Evolutionary conservation across 768 basidiomycete genomes (phyloP).

Genomic region (Clitopilus passeckerianus): DNA sequence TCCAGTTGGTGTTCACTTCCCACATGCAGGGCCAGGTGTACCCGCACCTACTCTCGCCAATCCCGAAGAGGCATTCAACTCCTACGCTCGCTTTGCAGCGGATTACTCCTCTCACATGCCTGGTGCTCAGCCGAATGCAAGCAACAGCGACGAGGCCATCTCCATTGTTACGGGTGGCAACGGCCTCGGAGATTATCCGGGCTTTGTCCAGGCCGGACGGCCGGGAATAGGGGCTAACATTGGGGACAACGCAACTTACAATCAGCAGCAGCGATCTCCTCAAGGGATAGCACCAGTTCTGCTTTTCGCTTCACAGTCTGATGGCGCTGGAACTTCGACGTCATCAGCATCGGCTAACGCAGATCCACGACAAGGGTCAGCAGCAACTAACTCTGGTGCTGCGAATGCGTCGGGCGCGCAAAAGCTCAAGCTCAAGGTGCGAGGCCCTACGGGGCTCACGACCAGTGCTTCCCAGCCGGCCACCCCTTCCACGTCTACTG

Average conservation of each 20-base stretch:
- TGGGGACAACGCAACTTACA: neutral
- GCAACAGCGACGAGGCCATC: constrained; percentile 28
- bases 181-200: constrained; percentile 4
- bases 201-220: constrained; percentile 3
- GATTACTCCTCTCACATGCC: constrained; percentile 65
- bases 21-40: constrained; percentile 1
- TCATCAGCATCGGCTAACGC: constrained; percentile 7
- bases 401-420: constrained; percentile 7
- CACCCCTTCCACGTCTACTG: neutral
- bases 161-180: constrained; percentile 3
- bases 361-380: constrained; percentile 11
- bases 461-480: neutral
- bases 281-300: constrained; percentile 18
- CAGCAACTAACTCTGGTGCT: neutral
- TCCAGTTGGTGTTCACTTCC: constrained; percentile 9
- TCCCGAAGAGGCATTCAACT: constrained; percentile 59
- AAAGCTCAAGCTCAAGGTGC: constrained; percentile 16
- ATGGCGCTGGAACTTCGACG: constrained; percentile 8
- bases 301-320: constrained; percentile 12
- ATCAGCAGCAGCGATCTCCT: constrained; percentile 6
- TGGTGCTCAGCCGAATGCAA: constrained; percentile 42
- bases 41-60: constrained; percentile 24
- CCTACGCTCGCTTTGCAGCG: constrained; percentile 57
- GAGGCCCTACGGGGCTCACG: constrained; percentile 1
- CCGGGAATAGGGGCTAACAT: neutral